phyloP scores from a whole-genome alignment of 805 yeast species.

The Suhomyces vadensis region DNA sequence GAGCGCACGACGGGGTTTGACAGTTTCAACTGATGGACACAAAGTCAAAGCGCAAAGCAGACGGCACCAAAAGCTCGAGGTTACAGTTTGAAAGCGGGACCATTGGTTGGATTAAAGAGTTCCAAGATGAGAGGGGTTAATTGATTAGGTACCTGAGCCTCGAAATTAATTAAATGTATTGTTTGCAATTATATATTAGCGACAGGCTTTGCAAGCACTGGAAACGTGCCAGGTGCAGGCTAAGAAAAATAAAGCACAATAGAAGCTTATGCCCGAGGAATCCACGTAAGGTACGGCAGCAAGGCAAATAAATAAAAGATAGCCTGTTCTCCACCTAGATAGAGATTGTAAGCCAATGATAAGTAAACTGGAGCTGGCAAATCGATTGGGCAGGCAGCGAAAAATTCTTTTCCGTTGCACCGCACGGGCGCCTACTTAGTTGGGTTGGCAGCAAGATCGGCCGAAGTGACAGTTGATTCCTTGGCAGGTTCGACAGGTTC shows the following conservation, averaged over 20 bases:
- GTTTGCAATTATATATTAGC: not conserved
- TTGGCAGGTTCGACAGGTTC: constrained; percentile 1
- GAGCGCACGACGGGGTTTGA: constrained; percentile 3
- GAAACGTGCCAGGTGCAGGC: not conserved
- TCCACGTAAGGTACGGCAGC: constrained; percentile 2
- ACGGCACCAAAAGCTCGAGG: not conserved
- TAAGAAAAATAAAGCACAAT: not conserved
- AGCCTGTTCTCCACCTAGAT: no score
- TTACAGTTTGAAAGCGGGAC: not conserved
- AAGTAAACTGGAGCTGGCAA: no score
- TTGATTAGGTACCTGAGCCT: no score
- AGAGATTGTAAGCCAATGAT: no score
- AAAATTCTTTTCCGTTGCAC: not conserved
- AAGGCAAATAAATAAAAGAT: not conserved
- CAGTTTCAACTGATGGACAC: not conserved
- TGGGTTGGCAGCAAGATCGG: not conserved
- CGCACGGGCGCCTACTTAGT: not conserved
- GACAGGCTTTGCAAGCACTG: not conserved
- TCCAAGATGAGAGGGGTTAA: no score
- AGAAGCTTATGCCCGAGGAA: not conserved
- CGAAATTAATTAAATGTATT: not conserved
- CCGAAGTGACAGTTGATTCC: not conserved
- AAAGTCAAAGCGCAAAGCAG: not conserved
- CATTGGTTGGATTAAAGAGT: no score
- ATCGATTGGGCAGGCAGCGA: no score